Evolutionary conservation across 768 basidiomycete species (phyloP).

Genomic region (Hericium coralloides): DNA sequence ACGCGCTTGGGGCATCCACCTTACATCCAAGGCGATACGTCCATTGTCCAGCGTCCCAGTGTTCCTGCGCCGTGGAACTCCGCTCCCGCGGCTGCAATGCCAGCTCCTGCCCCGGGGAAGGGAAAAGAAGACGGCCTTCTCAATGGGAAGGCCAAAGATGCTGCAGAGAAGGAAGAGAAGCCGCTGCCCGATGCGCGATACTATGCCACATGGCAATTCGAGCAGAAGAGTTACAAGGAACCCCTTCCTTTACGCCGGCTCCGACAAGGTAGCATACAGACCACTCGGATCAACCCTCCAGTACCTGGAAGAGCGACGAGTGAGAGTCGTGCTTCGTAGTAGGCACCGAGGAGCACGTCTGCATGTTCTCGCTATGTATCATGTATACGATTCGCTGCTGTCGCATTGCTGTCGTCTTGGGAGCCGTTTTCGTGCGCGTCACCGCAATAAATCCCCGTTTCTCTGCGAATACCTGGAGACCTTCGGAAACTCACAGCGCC

Average conservation of each 20-base stretch:
- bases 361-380: not conserved
- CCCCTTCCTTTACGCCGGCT: constrained; percentile 22
- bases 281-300: not conserved
- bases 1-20: constrained; percentile 60
- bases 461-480: too few species aligned
- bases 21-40: not conserved
- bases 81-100: constrained; percentile 11
- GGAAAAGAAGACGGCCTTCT: constrained; percentile 16
- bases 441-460: too few species aligned
- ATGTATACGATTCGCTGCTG: not conserved
- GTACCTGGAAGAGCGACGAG: not conserved
- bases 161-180: constrained; percentile 14
- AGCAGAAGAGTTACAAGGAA: constrained; percentile 33
- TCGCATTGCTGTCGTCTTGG: not conserved
- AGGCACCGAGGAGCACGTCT: not conserved
- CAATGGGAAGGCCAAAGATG: constrained; percentile 20
- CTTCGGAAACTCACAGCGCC: too few species aligned
- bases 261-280: constrained; percentile 13
- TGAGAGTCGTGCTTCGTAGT: not conserved
- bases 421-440: too few species aligned
- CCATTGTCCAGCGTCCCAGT: constrained; percentile 42
- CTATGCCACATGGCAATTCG: constrained; percentile 43
- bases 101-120: constrained; percentile 15
- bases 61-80: constrained; percentile 39
- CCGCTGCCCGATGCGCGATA: constrained; percentile 38